Evolutionary conservation across 768 basidiomycete genomes (phyloP).

Genomic region (Xanthoconium stramineum): DNA sequence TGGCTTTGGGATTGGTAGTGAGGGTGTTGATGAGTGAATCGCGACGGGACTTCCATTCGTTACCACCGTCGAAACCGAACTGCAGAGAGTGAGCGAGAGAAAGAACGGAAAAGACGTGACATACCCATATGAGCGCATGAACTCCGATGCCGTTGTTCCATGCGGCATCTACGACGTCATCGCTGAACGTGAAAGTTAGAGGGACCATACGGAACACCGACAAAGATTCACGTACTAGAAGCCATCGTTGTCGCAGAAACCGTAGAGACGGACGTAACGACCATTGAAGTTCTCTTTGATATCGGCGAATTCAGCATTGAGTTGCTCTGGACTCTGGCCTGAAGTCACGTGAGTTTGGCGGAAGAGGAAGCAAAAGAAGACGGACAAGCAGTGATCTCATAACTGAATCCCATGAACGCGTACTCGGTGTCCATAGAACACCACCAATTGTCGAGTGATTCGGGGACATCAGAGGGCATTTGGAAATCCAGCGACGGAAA

Average conservation of each 20-base stretch:
- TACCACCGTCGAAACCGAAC: slow-evolving; percentile 38
- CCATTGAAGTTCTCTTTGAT: slow-evolving; percentile 58
- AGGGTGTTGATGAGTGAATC: slow-evolving; percentile 50
- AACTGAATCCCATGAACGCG: slow-evolving; percentile 75
- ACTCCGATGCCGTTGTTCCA: slow-evolving; percentile 68
- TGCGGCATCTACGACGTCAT: slow-evolving; percentile 65
- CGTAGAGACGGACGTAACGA: slow-evolving; percentile 59
- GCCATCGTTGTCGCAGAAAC: slow-evolving; percentile 36
- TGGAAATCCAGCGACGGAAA: slow-evolving; percentile 44
- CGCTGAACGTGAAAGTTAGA: slow-evolving; percentile 27
- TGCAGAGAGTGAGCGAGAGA: slow-evolving; percentile 4
- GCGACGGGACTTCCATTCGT: slow-evolving; percentile 54
- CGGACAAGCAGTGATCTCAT: slow-evolving; percentile 66
- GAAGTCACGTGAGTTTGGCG: neutral
- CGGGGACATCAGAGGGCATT: slow-evolving; percentile 52
- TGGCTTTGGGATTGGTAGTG: slow-evolving; percentile 58
- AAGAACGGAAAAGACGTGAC: slow-evolving; percentile 8
- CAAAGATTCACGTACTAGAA: slow-evolving; percentile 33
- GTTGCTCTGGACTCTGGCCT: slow-evolving; percentile 56
- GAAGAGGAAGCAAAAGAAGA: neutral
- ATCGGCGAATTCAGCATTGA: slow-evolving; percentile 55
- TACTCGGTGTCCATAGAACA: slow-evolving; percentile 63
- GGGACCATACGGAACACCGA: slow-evolving; percentile 13
- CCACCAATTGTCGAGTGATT: slow-evolving; percentile 55
- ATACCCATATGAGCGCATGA: slow-evolving; percentile 71